phyloP scores from a whole-genome alignment of 1,139 yeast genomes.

The Sugiyamaella castrensis region DNA sequence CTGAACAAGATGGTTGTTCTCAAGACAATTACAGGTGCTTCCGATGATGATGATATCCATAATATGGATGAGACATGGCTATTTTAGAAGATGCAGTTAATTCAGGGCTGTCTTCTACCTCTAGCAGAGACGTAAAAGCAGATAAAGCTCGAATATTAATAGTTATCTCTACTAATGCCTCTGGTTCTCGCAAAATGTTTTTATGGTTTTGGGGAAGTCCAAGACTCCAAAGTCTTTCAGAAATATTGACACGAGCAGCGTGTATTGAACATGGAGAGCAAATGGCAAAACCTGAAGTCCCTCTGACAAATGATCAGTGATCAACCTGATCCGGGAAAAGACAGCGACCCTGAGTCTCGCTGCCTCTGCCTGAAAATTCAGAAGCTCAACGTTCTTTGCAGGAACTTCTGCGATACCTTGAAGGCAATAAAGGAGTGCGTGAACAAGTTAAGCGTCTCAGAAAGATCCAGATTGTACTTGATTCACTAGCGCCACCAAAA shows the following conservation, averaged over 20 bases:
- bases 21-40: background rate
- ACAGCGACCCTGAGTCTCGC: no score
- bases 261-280: background rate
- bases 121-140: background rate
- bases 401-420: no score
- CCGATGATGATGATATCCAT: background rate
- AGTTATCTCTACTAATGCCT: background rate
- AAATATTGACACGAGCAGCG: background rate
- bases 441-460: no score
- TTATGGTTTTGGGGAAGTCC: background rate
- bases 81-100: constrained; percentile 4
- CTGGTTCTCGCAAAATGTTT: background rate
- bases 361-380: no score
- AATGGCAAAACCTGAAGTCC: background rate
- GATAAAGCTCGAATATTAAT: background rate
- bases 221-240: background rate
- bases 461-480: no score
- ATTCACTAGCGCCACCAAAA: no score
- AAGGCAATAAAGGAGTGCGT: no score
- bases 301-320: no score
- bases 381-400: no score
- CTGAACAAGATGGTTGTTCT: background rate
- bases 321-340: no score
- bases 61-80: constrained; percentile 11
- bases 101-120: background rate